Percentiles rank a stretch among this genome's conserved stretches.
phyloP scores from a whole-genome alignment of 2,329 filamentous ascomycete species.

The Bipolaris zeicola region DNA sequence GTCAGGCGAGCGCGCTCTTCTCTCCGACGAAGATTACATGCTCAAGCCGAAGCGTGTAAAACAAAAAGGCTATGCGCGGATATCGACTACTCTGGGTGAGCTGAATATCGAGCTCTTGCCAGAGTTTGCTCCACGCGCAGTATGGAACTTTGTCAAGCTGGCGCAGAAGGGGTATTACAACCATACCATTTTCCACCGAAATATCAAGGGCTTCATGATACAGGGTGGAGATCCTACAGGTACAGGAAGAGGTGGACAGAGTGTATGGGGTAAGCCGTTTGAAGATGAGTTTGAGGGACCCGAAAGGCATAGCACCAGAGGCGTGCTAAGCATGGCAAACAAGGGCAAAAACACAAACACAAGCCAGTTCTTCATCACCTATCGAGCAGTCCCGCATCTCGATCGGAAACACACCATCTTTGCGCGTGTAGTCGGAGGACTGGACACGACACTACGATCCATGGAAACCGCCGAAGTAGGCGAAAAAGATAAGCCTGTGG shows the following conservation, averaged over 20 bases:
- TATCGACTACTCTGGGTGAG: conserved; percentile 83
- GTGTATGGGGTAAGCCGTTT: conserved; percentile 94
- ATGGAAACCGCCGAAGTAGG: conserved; percentile 81
- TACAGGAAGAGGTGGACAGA: conserved; percentile 86
- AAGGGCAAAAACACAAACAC: conserved; percentile 98
- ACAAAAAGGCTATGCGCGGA: conserved; percentile 86
- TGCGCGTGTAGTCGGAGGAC: conserved; percentile 78
- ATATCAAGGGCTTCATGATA: conserved; percentile 96
- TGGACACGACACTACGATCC: conserved; percentile 70
- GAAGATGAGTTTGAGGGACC: conserved; percentile 92
- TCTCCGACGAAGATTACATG: conserved; percentile 97
- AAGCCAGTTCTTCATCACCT: conserved; percentile 92
- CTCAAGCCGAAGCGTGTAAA: conserved; percentile 88
- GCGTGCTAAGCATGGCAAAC: conserved; percentile 92
- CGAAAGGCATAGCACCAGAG: conserved; percentile 78
- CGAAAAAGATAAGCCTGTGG: conserved; percentile 73
- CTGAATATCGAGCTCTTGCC: conserved; percentile 88
- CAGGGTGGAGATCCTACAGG: conserved; percentile 95
- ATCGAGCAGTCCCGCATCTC: conserved; percentile 81
- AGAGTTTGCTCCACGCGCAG: conserved; percentile 87
- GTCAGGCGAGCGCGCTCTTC: conserved; percentile 79
- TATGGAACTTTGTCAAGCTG: conserved; percentile 94
- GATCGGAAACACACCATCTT: conserved; percentile 98
- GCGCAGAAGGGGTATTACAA: conserved; percentile 90
- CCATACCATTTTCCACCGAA: conserved; percentile 84